Evolutionary conservation across 2,329 filamentous ascomycete species (phyloP).

Genomic region (Fusarium concolor): DNA sequence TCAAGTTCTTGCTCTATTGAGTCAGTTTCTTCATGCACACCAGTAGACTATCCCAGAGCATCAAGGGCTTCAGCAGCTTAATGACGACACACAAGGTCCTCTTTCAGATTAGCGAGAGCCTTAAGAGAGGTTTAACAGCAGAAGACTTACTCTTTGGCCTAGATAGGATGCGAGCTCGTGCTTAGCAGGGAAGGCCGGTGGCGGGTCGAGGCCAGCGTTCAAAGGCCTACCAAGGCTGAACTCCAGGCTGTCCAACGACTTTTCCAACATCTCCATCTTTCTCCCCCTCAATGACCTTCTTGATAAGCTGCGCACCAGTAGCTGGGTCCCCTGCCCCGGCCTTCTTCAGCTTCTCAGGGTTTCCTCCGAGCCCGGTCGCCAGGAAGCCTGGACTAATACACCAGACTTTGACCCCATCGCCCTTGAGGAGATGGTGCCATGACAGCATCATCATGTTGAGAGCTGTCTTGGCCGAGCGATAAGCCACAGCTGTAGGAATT

Average conservation of each 20-base stretch:
- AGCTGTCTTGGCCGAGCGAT: constrained; percentile 44
- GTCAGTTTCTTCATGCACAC: background rate
- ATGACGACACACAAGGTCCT: too few species aligned
- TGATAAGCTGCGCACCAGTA: constrained; percentile 54
- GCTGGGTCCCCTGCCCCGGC: constrained; percentile 51
- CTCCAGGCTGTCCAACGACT: constrained; percentile 47
- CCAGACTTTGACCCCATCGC: constrained; percentile 64
- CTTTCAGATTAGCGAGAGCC: too few species aligned
- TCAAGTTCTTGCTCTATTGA: background rate
- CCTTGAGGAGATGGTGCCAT: constrained; percentile 58
- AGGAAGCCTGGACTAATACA: constrained; percentile 61
- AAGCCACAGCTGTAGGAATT: constrained; percentile 50
- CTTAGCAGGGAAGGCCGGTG: too few species aligned
- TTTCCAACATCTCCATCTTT: constrained; percentile 56
- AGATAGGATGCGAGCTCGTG: too few species aligned
- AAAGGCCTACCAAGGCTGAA: constrained; percentile 53
- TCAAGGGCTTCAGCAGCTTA: too few species aligned
- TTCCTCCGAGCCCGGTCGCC: constrained; percentile 58
- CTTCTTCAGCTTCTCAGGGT: constrained; percentile 47
- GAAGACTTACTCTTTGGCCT: too few species aligned
- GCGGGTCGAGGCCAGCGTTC: too few species aligned
- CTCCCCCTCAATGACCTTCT: constrained; percentile 56
- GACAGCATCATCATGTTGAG: constrained; percentile 53
- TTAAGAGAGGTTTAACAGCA: too few species aligned
- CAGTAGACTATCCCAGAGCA: background rate